phyloP scores from a whole-genome alignment of 371 early-diverging fungal species.

The Mucor irregularis region DNA sequence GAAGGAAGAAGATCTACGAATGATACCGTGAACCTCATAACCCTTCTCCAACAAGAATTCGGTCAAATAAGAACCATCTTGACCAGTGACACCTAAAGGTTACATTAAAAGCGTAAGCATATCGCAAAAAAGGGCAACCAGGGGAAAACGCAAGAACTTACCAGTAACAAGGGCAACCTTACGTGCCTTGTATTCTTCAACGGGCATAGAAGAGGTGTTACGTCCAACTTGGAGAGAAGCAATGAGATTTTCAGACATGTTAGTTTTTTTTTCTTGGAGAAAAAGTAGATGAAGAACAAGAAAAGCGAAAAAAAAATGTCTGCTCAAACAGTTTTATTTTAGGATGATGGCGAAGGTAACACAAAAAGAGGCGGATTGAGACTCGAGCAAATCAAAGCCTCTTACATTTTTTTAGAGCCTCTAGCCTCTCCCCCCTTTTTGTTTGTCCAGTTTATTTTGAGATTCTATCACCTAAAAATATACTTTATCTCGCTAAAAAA shows the following conservation, averaged over 20 bases:
- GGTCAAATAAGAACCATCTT: slow-evolving; percentile 82
- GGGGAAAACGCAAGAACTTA: slow-evolving; percentile 20
- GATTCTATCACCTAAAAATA: too few species aligned
- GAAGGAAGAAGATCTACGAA: slow-evolving; percentile 81
- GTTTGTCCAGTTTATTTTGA: too few species aligned
- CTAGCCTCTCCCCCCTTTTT: too few species aligned
- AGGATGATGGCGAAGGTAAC: too few species aligned
- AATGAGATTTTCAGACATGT: slow-evolving; percentile 20
- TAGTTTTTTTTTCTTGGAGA: neutral
- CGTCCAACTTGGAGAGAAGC: slow-evolving; percentile 29
- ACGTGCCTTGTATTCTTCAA: slow-evolving; percentile 60
- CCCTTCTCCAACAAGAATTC: slow-evolving; percentile 78
- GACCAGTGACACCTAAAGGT: slow-evolving; percentile 82
- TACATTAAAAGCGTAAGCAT: neutral
- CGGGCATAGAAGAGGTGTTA: slow-evolving; percentile 30
- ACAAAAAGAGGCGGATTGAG: too few species aligned
- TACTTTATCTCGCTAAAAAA: too few species aligned
- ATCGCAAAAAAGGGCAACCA: neutral
- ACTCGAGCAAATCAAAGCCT: too few species aligned
- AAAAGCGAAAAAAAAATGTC: neutral
- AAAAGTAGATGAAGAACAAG: slow-evolving; percentile 1
- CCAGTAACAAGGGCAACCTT: slow-evolving; percentile 71
- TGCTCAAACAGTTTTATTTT: neutral
- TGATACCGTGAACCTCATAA: slow-evolving; percentile 85
- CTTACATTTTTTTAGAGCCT: too few species aligned